Evolutionary conservation across 805 yeast genomes (phyloP).

Genomic region (Cyberlindnera sargentensis): DNA sequence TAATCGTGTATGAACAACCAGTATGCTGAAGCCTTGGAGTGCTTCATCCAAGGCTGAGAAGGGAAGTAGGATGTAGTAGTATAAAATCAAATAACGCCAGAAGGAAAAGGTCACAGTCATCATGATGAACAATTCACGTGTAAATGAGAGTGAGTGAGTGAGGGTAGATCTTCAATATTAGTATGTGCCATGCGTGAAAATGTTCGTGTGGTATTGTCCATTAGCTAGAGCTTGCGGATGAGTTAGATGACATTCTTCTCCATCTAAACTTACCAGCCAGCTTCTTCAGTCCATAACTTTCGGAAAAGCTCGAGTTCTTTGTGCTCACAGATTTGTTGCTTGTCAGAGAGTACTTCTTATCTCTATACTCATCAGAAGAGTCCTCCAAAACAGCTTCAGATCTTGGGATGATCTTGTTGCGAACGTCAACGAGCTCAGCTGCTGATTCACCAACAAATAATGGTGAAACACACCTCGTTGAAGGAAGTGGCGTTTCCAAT

Average conservation of each 20-base stretch:
- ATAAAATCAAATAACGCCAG: too few species aligned
- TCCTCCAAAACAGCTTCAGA: constrained; percentile 3
- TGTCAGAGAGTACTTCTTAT: constrained; percentile 5
- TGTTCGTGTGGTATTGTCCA: too few species aligned
- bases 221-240: constrained; percentile 12
- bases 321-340: neutral
- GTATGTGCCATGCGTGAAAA: too few species aligned
- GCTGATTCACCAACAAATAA: constrained; percentile 8
- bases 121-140: too few species aligned
- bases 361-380: constrained; percentile 9
- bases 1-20: too few species aligned
- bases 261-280: constrained; percentile 23
- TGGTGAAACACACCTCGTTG: constrained; percentile 15
- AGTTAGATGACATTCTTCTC: constrained; percentile 24
- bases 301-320: constrained; percentile 4
- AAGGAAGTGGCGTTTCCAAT: constrained; percentile 10
- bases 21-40: too few species aligned
- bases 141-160: too few species aligned
- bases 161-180: too few species aligned
- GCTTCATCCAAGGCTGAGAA: too few species aligned
- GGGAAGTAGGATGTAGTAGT: too few species aligned
- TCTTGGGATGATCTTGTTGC: constrained; percentile 8
- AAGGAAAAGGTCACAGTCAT: too few species aligned
- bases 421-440: constrained; percentile 1
- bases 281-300: constrained; percentile 21